Conservation (phyloP, 305 asterid genomes). For the Solanum hybrid region DNA sequence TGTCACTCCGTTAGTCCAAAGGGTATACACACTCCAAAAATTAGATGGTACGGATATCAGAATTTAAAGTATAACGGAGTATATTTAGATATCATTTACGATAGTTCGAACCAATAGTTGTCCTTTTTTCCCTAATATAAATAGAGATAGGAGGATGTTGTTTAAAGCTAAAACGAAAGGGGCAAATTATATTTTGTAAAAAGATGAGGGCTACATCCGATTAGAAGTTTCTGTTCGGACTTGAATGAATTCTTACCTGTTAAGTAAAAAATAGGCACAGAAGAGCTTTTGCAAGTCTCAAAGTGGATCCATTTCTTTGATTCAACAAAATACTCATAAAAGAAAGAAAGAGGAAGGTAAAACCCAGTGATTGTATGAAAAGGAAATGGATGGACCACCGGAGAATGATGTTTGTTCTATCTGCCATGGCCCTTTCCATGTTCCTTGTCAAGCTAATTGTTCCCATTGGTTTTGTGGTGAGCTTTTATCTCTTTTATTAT, state of each 20-base stretch:
- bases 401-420: slow-evolving; percentile 67
- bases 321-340: neutral
- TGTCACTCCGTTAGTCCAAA: too few species aligned
- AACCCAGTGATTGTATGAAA: neutral
- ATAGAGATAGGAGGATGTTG: neutral
- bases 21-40: too few species aligned
- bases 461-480: slow-evolving; percentile 88
- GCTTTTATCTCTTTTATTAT: neutral
- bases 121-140: neutral
- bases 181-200: neutral
- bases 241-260: neutral
- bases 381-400: slow-evolving; percentile 63
- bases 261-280: neutral
- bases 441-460: slow-evolving; percentile 89
- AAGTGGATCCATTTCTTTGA: neutral
- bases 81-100: too few species aligned
- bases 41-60: too few species aligned
- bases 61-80: too few species aligned
- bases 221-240: neutral
- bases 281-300: neutral
- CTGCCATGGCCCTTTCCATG: slow-evolving; percentile 56
- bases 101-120: too few species aligned
- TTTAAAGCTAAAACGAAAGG: neutral
- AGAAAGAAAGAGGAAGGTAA: neutral
- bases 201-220: neutral